A percentile compares a stretch with the other conserved stretches of the same genome.
phyloP scores from a whole-genome alignment of 2,329 filamentous ascomycete species.

The Fusarium nurragi region DNA sequence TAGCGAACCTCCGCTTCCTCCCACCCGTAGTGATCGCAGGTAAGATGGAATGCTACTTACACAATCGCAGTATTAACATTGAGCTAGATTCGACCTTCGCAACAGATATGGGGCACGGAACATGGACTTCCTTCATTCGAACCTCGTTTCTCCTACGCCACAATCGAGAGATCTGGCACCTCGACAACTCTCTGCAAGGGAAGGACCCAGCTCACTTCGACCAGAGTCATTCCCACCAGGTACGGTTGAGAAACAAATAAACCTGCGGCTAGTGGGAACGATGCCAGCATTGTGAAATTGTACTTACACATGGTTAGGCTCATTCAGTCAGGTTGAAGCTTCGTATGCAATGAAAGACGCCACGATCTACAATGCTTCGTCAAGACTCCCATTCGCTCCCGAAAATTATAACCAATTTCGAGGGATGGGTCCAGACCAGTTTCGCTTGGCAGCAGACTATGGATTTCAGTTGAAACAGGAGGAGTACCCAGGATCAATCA shows the following conservation, averaged over 20 bases:
- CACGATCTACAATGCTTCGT: constrained; percentile 46
- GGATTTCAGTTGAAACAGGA: constrained; percentile 45
- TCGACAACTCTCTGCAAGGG: constrained; percentile 40
- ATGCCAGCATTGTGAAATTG: background rate
- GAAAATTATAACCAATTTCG: constrained; percentile 38
- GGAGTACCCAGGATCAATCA: constrained; percentile 34
- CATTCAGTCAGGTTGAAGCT: constrained; percentile 43
- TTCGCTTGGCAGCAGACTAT: constrained; percentile 38
- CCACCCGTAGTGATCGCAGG: constrained; percentile 42
- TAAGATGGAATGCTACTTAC: constrained; percentile 5
- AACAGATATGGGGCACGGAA: constrained; percentile 49
- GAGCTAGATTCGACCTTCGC: constrained; percentile 47
- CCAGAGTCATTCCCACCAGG: constrained; percentile 29
- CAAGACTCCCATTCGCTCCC: constrained; percentile 44
- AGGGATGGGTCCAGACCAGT: constrained; percentile 41
- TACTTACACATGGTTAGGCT: constrained; percentile 36
- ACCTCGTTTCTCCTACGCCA: constrained; percentile 51
- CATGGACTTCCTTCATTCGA: constrained; percentile 52
- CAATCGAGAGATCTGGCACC: constrained; percentile 43
- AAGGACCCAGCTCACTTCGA: constrained; percentile 32
- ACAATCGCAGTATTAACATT: constrained; percentile 8
- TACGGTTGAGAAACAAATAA: background rate
- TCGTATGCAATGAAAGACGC: constrained; percentile 46
- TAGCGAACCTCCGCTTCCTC: constrained; percentile 35
- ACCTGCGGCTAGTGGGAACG: background rate